Evolutionary conservation across 768 basidiomycete species (phyloP).

Genomic region (Lactarius hatsudake): DNA sequence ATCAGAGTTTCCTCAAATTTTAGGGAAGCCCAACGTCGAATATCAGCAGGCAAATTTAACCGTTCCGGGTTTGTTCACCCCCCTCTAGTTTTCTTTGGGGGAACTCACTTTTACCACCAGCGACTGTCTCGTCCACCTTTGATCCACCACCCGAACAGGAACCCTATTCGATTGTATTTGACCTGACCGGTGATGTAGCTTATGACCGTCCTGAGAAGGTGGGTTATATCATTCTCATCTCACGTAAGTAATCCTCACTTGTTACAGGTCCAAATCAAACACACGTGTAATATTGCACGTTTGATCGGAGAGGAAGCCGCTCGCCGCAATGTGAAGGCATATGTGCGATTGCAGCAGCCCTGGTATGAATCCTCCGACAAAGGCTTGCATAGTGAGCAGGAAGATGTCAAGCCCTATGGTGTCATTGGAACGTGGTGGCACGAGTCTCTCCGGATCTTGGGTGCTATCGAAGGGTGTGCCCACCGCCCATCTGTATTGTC

Average conservation of each 20-base stretch:
- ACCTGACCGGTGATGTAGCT: constrained; percentile 78
- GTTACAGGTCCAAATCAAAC: constrained; percentile 68
- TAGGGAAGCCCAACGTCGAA: constrained; percentile 68
- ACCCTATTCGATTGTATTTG: constrained; percentile 81
- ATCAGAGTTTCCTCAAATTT: constrained; percentile 63
- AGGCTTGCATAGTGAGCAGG: constrained; percentile 63
- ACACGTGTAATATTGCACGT: constrained; percentile 67
- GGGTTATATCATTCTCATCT: constrained; percentile 29
- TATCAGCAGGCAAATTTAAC: constrained; percentile 83
- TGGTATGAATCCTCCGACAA: constrained; percentile 76
- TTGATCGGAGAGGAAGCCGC: constrained; percentile 75
- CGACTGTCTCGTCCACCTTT: constrained; percentile 63
- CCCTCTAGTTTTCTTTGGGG: background rate
- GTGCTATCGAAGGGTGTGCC: constrained; percentile 66
- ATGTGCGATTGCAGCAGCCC: constrained; percentile 72
- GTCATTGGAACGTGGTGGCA: constrained; percentile 86
- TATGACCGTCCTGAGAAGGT: constrained; percentile 76
- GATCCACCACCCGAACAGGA: constrained; percentile 66
- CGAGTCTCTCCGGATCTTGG: constrained; percentile 72
- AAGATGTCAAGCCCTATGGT: constrained; percentile 67
- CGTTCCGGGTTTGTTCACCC: constrained; percentile 47
- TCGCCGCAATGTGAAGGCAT: constrained; percentile 74
- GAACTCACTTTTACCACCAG: constrained; percentile 39
- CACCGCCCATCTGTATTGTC: constrained; percentile 10
- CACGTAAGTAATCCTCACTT: background rate